A percentile compares a stretch with the other conserved stretches of the same genome.
Evolutionary conservation across 2,329 filamentous ascomycete genomes (phyloP).

Genomic region (Penicillium sp.): DNA sequence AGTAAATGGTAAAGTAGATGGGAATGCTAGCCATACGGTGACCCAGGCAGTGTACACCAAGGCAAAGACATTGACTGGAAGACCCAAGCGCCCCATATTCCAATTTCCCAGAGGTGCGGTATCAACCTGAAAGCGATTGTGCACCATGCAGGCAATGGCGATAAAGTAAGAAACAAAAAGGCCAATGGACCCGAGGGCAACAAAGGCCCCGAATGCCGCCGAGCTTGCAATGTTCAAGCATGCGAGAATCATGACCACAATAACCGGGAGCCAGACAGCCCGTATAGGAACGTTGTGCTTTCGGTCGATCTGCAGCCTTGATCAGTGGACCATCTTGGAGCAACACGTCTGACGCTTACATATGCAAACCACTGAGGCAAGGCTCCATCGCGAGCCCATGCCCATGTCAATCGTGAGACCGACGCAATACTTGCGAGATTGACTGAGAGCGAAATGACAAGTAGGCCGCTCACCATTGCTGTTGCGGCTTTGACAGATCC

Average conservation of each 20-base stretch:
- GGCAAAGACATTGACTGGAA: slow-evolving; percentile 38
- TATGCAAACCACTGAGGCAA: slow-evolving; percentile 35
- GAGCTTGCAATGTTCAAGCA: slow-evolving; percentile 44
- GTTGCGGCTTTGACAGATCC: slow-evolving; percentile 44
- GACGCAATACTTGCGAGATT: slow-evolving; percentile 49
- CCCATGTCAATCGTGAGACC: slow-evolving; percentile 52
- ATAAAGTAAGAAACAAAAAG: slow-evolving; percentile 45
- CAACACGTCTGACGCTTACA: slow-evolving; percentile 14
- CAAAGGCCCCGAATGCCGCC: slow-evolving; percentile 42
- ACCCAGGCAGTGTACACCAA: slow-evolving; percentile 35
- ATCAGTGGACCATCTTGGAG: background rate
- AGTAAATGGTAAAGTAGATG: slow-evolving; percentile 34
- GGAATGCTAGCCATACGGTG: slow-evolving; percentile 38
- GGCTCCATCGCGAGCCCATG: slow-evolving; percentile 52
- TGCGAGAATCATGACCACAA: slow-evolving; percentile 36
- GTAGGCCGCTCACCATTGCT: slow-evolving; percentile 34
- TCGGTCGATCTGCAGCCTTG: slow-evolving; percentile 28
- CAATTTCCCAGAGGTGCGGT: slow-evolving; percentile 30
- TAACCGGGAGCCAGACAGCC: slow-evolving; percentile 36
- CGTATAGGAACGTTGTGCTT: slow-evolving; percentile 37
- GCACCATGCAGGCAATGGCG: slow-evolving; percentile 38
- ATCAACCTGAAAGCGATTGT: slow-evolving; percentile 30
- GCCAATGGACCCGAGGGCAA: slow-evolving; percentile 30
- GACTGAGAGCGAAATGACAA: slow-evolving; percentile 40
- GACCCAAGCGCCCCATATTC: slow-evolving; percentile 28